A percentile compares a stretch with the other conserved stretches of the same genome.
Conservation (phyloP, 1,284 basidiomycete genomes). For the Tetrapyrgos nigripes region DNA sequence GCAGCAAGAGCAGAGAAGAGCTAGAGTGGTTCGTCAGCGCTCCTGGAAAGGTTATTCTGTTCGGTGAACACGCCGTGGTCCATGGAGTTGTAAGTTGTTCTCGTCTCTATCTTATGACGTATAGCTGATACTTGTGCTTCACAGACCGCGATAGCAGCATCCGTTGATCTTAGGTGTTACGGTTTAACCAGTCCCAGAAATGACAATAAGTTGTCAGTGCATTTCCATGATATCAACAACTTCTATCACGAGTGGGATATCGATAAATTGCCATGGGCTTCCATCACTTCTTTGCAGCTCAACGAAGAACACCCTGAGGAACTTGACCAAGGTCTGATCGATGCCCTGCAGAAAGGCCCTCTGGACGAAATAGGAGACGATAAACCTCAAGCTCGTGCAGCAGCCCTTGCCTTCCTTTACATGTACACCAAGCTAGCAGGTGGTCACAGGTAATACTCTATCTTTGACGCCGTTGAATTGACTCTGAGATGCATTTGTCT, state of each 20-base stretch:
- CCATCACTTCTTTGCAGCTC: slow-evolving; percentile 58
- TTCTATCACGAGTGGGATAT: slow-evolving; percentile 87
- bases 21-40: slow-evolving; percentile 89
- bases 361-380: slow-evolving; percentile 52
- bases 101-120: neutral
- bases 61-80: slow-evolving; percentile 99
- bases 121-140: slow-evolving; percentile 14
- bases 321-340: slow-evolving; percentile 75
- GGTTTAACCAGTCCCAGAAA: slow-evolving; percentile 79
- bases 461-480: neutral
- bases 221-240: slow-evolving; percentile 81
- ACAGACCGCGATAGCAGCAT: slow-evolving; percentile 93
- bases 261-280: slow-evolving; percentile 86
- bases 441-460: slow-evolving; percentile 53
- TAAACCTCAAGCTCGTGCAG: slow-evolving; percentile 63
- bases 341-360: slow-evolving; percentile 65
- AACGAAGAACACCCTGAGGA: slow-evolving; percentile 67
- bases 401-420: slow-evolving; percentile 90
- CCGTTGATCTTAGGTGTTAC: slow-evolving; percentile 96
- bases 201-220: slow-evolving; percentile 80
- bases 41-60: slow-evolving; percentile 98
- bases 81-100: slow-evolving; percentile 88
- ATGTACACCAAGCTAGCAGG: slow-evolving; percentile 86
- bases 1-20: slow-evolving; percentile 43
- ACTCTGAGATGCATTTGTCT: slow-evolving; percentile 8